Percentiles rank a stretch among this genome's conserved stretches.
phyloP scores from a whole-genome alignment of 164 flowering plant genomes.

The Annona cherimola region DNA sequence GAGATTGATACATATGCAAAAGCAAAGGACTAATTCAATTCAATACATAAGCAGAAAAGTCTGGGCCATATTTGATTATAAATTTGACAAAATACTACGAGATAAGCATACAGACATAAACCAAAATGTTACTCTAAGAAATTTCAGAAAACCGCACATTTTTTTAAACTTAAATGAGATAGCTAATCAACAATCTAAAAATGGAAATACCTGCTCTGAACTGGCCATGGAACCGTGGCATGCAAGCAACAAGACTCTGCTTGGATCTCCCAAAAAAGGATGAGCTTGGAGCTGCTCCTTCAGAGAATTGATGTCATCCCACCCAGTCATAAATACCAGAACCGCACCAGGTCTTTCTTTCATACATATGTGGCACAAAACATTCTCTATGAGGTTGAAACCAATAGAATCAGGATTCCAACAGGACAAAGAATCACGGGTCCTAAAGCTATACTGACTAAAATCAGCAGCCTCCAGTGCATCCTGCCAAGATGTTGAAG shows the following conservation, averaged over 20 bases:
- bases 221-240: slow-evolving; percentile 99
- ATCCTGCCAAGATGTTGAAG: slow-evolving; percentile 39
- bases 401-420: slow-evolving; percentile 97
- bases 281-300: slow-evolving; percentile 82
- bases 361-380: slow-evolving; percentile 70
- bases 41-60: neutral
- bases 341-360: slow-evolving; percentile 81
- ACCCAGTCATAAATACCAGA: slow-evolving; percentile 95
- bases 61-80: neutral
- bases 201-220: slow-evolving; percentile 72
- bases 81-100: neutral
- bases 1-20: neutral
- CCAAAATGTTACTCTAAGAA: neutral
- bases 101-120: neutral
- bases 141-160: neutral
- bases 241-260: slow-evolving; percentile 70
- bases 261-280: slow-evolving; percentile 74
- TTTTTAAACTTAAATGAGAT: neutral
- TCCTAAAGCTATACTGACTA: slow-evolving; percentile 45
- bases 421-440: slow-evolving; percentile 68
- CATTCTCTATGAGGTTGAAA: slow-evolving; percentile 83
- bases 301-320: slow-evolving; percentile 94
- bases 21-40: neutral
- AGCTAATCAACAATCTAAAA: neutral
- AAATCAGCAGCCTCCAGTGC: slow-evolving; percentile 67